These are phyloP conservation scores for Corymbia maculata DNA, from an alignment of 345 rosid genomes.

Conservation along the genomic window DNA sequence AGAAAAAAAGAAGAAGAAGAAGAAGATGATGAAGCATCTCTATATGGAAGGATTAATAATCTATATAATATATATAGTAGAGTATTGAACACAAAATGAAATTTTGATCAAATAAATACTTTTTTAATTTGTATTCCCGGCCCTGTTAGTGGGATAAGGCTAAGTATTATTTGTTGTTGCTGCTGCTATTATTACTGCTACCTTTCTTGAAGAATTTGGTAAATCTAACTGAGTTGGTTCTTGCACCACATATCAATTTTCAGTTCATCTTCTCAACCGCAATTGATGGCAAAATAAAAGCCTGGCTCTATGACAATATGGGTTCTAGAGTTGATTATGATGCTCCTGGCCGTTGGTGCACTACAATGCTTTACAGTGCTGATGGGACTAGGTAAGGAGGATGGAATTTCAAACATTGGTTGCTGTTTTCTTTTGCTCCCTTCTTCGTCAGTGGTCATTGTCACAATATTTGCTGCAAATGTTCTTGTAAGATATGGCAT, in stretches of 20 bases:
- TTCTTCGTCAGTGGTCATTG: background rate
- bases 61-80: background rate
- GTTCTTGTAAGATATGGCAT: background rate
- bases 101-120: background rate
- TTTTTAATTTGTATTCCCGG: background rate
- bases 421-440: background rate
- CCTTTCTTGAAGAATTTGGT: background rate
- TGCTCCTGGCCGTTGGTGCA: conserved; percentile 80
- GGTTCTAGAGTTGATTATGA: conserved; percentile 85
- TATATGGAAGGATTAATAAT: background rate
- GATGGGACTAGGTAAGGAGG: conserved; percentile 43
- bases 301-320: conserved; percentile 71
- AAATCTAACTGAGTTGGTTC: background rate
- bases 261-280: conserved; percentile 88
- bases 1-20: background rate
- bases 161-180: background rate
- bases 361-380: conserved; percentile 76
- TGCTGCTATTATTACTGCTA: background rate
- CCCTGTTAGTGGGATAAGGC: background rate
- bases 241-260: background rate
- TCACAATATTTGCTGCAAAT: background rate
- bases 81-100: background rate
- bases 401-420: background rate
- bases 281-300: conserved; percentile 80
- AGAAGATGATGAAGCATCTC: background rate